phyloP scores from a whole-genome alignment of 2,329 filamentous ascomycete genomes.

The Curvularia lunata region DNA sequence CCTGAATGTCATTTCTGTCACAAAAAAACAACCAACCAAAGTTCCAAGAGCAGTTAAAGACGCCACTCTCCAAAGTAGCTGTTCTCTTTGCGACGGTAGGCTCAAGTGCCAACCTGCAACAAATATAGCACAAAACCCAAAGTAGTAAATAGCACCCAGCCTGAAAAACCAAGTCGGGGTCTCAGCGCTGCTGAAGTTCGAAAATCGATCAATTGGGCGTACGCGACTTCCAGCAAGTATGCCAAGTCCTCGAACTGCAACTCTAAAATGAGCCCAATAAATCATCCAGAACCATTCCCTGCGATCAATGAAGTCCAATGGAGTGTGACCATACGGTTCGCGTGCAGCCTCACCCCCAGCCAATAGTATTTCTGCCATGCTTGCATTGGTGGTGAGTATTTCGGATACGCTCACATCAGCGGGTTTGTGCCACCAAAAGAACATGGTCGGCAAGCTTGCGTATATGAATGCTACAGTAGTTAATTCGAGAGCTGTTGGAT shows the following conservation, averaged over 20 bases:
- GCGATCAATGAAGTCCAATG: background rate
- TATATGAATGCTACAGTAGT: background rate
- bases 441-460: background rate
- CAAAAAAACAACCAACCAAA: background rate
- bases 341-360: background rate
- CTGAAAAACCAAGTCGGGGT: background rate
- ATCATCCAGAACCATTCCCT: background rate
- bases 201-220: slow-evolving; percentile 1
- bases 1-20: background rate
- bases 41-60: background rate
- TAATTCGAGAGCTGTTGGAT: background rate
- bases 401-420: background rate
- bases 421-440: background rate
- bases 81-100: background rate
- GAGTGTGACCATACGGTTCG: background rate
- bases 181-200: background rate
- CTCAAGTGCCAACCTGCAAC: background rate
- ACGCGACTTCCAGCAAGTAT: background rate
- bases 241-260: background rate
- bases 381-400: background rate
- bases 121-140: background rate
- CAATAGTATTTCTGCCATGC: background rate
- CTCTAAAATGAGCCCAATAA: background rate
- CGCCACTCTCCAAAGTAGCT: background rate
- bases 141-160: background rate